phyloP scores from a whole-genome alignment of 768 basidiomycete genomes.

The Dioszegia crocea region DNA sequence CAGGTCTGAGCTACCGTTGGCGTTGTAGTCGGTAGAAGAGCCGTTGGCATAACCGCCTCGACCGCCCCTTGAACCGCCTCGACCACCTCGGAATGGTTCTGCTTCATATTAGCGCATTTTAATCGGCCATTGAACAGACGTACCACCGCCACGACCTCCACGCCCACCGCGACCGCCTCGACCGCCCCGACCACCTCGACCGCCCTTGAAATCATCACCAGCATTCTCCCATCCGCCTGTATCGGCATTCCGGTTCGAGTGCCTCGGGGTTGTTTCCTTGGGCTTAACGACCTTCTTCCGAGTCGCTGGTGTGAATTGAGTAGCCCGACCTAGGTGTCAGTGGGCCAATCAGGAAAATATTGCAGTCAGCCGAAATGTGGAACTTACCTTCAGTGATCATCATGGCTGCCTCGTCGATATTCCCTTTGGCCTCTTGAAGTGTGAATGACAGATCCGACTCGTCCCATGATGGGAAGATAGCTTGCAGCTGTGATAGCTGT shows the following conservation, averaged over 20 bases:
- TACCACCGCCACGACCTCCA: constrained; percentile 40
- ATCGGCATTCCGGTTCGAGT: constrained; percentile 44
- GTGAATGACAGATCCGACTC: constrained; percentile 46
- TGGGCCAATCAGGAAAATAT: neutral
- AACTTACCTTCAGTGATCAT: constrained; percentile 49
- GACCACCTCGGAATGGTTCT: constrained; percentile 43
- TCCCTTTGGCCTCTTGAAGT: constrained; percentile 48
- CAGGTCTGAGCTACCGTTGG: constrained; percentile 7
- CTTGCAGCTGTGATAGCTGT: constrained; percentile 41
- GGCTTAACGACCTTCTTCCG: constrained; percentile 46
- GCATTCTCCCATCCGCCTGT: constrained; percentile 37
- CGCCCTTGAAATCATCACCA: constrained; percentile 37
- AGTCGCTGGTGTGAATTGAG: constrained; percentile 49
- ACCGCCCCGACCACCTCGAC: constrained; percentile 47
- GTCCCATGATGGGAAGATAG: constrained; percentile 51
- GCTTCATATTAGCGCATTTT: neutral
- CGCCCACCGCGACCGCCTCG: constrained; percentile 46
- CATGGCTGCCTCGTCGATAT: constrained; percentile 48
- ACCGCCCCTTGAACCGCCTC: constrained; percentile 48
- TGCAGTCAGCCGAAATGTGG: neutral
- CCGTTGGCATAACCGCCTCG: constrained; percentile 44
- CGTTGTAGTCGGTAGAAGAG: neutral
- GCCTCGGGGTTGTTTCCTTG: constrained; percentile 13
- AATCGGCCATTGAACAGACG: constrained; percentile 12
- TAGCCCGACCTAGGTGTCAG: constrained; percentile 42